A percentile compares a stretch with the other conserved stretches of the same genome.
Evolutionary conservation across 306 rosid genomes (phyloP).

Genomic region (Vicia villosa): DNA sequence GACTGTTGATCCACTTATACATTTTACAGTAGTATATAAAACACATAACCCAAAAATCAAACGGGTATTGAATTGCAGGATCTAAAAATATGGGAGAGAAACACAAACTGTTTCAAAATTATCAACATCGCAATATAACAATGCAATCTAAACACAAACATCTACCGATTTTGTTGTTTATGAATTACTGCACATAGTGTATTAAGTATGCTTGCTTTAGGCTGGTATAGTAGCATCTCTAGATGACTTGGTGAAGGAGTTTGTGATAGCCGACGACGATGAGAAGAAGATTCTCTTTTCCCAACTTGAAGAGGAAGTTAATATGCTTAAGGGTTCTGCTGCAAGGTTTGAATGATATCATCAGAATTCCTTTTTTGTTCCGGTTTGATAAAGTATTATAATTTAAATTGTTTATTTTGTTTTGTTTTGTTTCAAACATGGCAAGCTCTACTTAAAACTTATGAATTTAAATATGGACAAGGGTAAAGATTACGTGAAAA

Average conservation of each 20-base stretch:
- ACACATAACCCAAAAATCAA: no score
- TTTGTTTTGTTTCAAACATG: constrained; percentile 50
- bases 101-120: no score
- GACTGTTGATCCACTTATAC: no score
- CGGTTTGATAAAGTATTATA: constrained; percentile 22
- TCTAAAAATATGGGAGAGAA: no score
- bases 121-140: no score
- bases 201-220: constrained; percentile 46
- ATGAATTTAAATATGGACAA: constrained; percentile 67
- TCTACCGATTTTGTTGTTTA: no score
- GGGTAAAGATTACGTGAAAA: constrained; percentile 73
- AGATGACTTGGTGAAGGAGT: constrained; percentile 70
- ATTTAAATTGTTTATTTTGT: not conserved
- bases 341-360: constrained; percentile 56
- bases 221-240: constrained; percentile 68
- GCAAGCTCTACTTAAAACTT: constrained; percentile 72
- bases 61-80: no score
- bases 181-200: no score
- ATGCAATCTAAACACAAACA: no score
- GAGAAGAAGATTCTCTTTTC: constrained; percentile 64
- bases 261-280: constrained; percentile 54
- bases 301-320: constrained; percentile 73
- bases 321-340: constrained; percentile 66
- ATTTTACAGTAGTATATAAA: no score
- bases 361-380: constrained; percentile 14